Percentiles rank a stretch among this genome's conserved stretches.
Evolutionary conservation across 1,284 basidiomycete species (phyloP).

Genomic region (Rhizoctonia solani): DNA sequence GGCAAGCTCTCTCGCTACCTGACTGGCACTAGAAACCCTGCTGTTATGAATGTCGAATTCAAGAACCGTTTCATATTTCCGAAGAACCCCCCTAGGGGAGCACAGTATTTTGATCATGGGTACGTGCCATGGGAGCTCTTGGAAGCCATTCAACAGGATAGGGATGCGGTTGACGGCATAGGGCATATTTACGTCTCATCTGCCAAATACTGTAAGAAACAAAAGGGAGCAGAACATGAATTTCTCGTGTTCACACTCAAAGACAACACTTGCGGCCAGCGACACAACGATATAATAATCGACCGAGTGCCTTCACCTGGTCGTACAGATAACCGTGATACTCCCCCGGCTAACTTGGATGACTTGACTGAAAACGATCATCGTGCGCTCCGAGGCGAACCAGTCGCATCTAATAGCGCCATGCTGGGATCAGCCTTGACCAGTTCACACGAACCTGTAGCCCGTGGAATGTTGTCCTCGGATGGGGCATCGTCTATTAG

Average conservation of each 20-base stretch:
- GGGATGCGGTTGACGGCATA: neutral
- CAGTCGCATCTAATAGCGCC: neutral
- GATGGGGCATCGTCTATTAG: neutral
- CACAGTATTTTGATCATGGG: neutral
- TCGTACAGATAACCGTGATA: neutral
- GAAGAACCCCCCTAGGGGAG: neutral
- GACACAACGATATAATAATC: neutral
- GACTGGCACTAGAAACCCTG: neutral
- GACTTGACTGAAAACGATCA: neutral
- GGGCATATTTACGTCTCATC: conserved; percentile 10
- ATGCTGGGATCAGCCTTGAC: neutral
- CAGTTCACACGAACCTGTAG: neutral
- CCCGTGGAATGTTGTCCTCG: neutral
- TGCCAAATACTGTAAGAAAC: conserved; percentile 1
- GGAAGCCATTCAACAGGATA: neutral
- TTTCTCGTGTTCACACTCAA: neutral
- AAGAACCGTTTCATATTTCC: neutral
- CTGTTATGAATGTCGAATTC: neutral
- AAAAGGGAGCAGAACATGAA: conserved; percentile 3
- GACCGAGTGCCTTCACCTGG: neutral
- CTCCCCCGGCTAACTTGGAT: neutral
- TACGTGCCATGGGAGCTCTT: neutral
- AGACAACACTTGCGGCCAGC: neutral
- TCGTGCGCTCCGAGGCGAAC: neutral
- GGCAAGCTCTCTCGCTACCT: neutral